phyloP scores from a whole-genome alignment of 2,329 filamentous ascomycete species.

The Aquanectria penicillioides region DNA sequence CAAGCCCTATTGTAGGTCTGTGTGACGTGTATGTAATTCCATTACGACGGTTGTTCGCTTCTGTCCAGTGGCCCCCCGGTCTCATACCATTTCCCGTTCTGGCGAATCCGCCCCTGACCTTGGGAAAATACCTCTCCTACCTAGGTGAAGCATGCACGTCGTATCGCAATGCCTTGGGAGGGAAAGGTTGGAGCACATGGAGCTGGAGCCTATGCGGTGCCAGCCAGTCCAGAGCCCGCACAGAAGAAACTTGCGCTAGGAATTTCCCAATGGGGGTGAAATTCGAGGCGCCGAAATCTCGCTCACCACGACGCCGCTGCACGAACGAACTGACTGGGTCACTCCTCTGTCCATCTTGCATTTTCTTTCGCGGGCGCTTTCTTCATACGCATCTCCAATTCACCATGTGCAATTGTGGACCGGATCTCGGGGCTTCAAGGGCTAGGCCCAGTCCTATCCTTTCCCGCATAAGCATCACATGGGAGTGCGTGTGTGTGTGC shows the following conservation, averaged over 20 bases:
- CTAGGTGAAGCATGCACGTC: constrained; percentile 6
- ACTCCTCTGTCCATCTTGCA: constrained; percentile 4
- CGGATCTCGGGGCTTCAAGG: neutral
- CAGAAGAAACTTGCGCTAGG: constrained; percentile 27
- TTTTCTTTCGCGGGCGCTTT: constrained; percentile 5
- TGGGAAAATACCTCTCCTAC: constrained; percentile 17
- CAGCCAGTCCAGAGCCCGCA: neutral
- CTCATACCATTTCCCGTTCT: constrained; percentile 4
- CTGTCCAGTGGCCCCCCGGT: constrained; percentile 14
- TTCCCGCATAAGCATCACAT: constrained; percentile 22
- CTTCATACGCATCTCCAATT: constrained; percentile 16
- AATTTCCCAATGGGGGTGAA: constrained; percentile 25
- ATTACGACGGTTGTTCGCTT: constrained; percentile 27
- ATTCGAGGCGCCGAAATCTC: neutral
- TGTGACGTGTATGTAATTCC: constrained; percentile 28
- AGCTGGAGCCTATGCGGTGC: constrained; percentile 1
- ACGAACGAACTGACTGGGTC: neutral
- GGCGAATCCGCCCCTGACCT: constrained; percentile 24
- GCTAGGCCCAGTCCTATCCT: constrained; percentile 6
- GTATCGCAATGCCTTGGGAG: constrained; percentile 15
- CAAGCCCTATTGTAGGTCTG: too few relatives aligned
- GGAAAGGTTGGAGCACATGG: constrained; percentile 7
- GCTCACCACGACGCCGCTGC: constrained; percentile 2
- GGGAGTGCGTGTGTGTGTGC: too few relatives aligned
- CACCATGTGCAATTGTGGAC: constrained; percentile 1